These are phyloP conservation scores for Colletotrichum lupini DNA, from an alignment of 2,329 filamentous ascomycete genomes.

Conservation along the genomic window DNA sequence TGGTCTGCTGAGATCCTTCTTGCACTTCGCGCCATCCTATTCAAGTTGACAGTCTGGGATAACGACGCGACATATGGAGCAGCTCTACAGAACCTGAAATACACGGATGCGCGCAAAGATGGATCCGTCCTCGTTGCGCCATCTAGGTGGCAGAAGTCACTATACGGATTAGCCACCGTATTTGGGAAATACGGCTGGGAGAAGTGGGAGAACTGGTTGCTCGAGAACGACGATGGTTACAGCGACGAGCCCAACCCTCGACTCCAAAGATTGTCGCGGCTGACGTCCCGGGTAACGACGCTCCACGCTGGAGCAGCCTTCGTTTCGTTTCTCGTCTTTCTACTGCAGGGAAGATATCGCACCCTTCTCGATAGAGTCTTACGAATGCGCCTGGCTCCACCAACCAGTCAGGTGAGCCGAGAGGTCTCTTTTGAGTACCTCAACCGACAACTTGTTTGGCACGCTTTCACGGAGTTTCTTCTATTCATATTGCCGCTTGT, in stretches of 20 bases:
- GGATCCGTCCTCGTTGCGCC: slow-evolving; percentile 75
- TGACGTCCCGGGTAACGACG: slow-evolving; percentile 77
- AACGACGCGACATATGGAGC: slow-evolving; percentile 96
- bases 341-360: slow-evolving; percentile 90
- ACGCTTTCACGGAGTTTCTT: slow-evolving; percentile 99
- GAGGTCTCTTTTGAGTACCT: slow-evolving; percentile 98
- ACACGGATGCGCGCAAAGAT: slow-evolving; percentile 81
- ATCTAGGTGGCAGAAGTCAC: slow-evolving; percentile 82
- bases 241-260: slow-evolving; percentile 67
- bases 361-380: slow-evolving; percentile 89
- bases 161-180: slow-evolving; percentile 88
- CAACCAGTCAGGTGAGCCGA: slow-evolving; percentile 84
- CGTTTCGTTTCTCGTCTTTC: slow-evolving; percentile 87
- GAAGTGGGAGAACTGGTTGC: slow-evolving; percentile 89
- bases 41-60: slow-evolving; percentile 97
- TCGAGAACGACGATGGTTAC: slow-evolving; percentile 81
- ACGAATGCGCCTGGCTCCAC: slow-evolving; percentile 85
- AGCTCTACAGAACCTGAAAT: slow-evolving; percentile 89
- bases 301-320: slow-evolving; percentile 86
- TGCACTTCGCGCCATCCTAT: slow-evolving; percentile 80
- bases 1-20: slow-evolving; percentile 89
- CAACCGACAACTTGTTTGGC: slow-evolving; percentile 98
- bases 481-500: slow-evolving; percentile 97
- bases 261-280: slow-evolving; percentile 68
- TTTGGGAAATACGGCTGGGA: slow-evolving; percentile 91